phyloP scores from a whole-genome alignment of 805 yeast species.

The Vanderwaltozyma polyspora region DNA sequence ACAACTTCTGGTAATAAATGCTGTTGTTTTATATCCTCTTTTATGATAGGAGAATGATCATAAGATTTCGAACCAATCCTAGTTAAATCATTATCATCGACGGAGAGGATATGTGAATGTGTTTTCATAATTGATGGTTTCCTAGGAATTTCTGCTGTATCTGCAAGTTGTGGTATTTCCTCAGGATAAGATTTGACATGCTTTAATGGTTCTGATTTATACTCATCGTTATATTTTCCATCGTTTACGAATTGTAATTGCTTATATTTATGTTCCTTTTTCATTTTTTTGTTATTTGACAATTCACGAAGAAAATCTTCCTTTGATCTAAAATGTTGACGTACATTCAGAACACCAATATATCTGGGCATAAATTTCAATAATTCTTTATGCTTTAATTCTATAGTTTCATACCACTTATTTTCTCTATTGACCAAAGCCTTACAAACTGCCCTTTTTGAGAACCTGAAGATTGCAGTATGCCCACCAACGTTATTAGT shows the following conservation, averaged over 20 bases:
- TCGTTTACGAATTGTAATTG: background rate
- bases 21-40: too few relatives aligned
- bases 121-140: too few relatives aligned
- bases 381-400: conserved; percentile 61
- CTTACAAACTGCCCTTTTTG: conserved; percentile 87
- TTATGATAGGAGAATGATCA: too few relatives aligned
- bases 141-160: too few relatives aligned
- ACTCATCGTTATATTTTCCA: background rate
- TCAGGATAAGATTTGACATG: background rate
- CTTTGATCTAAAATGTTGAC: conserved; percentile 44
- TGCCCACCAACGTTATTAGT: conserved; percentile 96
- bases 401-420: conserved; percentile 83
- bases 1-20: conserved; percentile 61
- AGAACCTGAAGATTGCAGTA: conserved; percentile 88
- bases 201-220: background rate
- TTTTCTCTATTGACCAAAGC: conserved; percentile 85
- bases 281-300: conserved; percentile 6
- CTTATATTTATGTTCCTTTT: conserved; percentile 1
- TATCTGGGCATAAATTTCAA: conserved; percentile 84
- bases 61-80: too few relatives aligned
- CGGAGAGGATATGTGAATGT: too few relatives aligned
- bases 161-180: background rate
- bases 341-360: conserved; percentile 86
- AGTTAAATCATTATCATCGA: too few relatives aligned
- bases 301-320: conserved; percentile 17